Evolutionary conservation across 1,139 yeast species (phyloP).

Genomic region (Chernovozyma sophiae-reginae): DNA sequence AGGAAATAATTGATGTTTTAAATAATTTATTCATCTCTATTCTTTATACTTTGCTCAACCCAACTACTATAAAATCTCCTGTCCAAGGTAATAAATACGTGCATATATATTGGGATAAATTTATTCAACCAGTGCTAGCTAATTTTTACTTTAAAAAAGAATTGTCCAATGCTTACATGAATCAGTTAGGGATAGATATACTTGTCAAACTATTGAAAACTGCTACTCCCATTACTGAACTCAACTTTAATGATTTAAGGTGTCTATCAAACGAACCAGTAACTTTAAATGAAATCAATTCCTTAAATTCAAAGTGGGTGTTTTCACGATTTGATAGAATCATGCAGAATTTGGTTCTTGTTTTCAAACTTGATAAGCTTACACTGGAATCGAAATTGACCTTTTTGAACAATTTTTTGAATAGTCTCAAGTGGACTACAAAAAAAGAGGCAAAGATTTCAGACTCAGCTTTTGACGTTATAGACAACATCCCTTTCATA

Average conservation of each 20-base stretch:
- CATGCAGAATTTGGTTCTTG: slow-evolving; percentile 21
- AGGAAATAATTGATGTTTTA: slow-evolving; percentile 26
- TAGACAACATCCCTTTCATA: slow-evolving; percentile 27
- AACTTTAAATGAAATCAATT: slow-evolving; percentile 24
- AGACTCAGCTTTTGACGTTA: slow-evolving; percentile 26
- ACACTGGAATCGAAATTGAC: slow-evolving; percentile 23
- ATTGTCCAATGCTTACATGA: slow-evolving; percentile 18
- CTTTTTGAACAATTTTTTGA: slow-evolving; percentile 23
- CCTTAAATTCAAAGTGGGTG: slow-evolving; percentile 34
- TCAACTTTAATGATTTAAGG: slow-evolving; percentile 23
- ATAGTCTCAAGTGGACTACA: slow-evolving; percentile 21
- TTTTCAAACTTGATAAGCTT: slow-evolving; percentile 22
- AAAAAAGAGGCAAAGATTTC: slow-evolving; percentile 28
- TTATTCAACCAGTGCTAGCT: slow-evolving; percentile 29
- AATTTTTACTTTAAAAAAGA: slow-evolving; percentile 32
- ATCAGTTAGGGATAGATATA: slow-evolving; percentile 24
- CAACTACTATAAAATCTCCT: slow-evolving; percentile 14
- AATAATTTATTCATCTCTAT: slow-evolving; percentile 29
- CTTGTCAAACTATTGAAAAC: slow-evolving; percentile 21
- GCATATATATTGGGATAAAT: slow-evolving; percentile 37
- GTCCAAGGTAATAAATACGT: slow-evolving; percentile 17
- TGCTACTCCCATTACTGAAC: slow-evolving; percentile 17
- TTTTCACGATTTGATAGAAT: slow-evolving; percentile 28
- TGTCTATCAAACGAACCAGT: slow-evolving; percentile 34
- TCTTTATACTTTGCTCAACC: slow-evolving; percentile 30